Conservation (phyloP, 2,329 filamentous ascomycete species). For the Whalleya microplaca region DNA sequence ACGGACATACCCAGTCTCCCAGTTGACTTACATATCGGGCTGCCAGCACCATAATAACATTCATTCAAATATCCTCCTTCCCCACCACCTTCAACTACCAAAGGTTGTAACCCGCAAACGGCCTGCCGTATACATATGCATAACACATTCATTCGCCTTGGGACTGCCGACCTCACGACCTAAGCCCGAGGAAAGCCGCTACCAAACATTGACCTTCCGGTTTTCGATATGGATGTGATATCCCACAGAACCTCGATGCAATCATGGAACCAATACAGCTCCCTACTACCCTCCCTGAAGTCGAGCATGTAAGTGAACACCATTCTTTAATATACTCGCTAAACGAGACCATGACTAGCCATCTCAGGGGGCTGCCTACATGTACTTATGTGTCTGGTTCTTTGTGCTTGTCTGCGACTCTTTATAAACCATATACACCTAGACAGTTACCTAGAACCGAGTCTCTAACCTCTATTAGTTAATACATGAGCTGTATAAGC, state of each 20-base stretch:
- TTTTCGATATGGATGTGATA: conserved; percentile 30
- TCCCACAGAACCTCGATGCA: conserved; percentile 16
- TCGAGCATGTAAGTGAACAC: conserved; percentile 30
- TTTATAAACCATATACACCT: neutral
- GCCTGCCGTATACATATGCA: neutral
- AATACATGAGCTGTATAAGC: conserved; percentile 58
- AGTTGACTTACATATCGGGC: no score
- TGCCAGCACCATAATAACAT: no score
- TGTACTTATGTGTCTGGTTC: neutral
- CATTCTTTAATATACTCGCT: neutral
- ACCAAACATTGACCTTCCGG: conserved; percentile 2
- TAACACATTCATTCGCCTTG: neutral
- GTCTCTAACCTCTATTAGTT: conserved; percentile 38
- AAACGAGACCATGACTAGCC: neutral
- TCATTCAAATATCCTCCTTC: neutral
- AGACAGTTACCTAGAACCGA: neutral
- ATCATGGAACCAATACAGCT: conserved; percentile 32
- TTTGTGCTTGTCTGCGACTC: neutral
- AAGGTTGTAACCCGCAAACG: neutral
- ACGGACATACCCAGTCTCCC: no score
- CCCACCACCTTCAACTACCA: neutral
- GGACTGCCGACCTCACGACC: neutral
- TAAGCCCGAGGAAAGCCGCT: neutral
- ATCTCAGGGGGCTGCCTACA: neutral
- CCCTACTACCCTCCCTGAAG: conserved; percentile 33